Conservation (phyloP, 2,329 filamentous ascomycete species). For the Colletotrichum chrysophilum region DNA sequence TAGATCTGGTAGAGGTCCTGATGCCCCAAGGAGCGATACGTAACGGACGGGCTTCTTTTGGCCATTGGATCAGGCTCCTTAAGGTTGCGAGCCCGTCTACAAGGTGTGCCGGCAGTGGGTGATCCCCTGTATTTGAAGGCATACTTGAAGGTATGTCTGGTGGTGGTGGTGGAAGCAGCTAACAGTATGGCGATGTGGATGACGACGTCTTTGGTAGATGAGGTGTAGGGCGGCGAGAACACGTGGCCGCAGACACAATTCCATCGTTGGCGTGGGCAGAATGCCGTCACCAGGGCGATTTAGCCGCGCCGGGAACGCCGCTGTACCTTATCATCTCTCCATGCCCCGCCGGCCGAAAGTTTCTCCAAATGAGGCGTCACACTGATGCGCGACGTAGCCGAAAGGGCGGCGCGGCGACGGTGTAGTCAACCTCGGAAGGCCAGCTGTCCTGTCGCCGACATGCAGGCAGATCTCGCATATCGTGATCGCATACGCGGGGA, state of each 20-base stretch:
- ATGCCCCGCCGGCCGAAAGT: neutral
- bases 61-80: neutral
- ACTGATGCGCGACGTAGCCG: neutral
- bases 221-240: neutral
- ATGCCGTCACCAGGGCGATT: neutral
- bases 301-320: neutral
- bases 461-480: neutral
- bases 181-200: accelerated
- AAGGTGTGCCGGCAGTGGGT: too few relatives aligned
- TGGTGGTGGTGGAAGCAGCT: neutral
- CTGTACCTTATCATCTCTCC: neutral
- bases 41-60: neutral
- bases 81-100: too few relatives aligned
- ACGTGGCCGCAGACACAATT: neutral
- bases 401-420: neutral
- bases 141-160: accelerated
- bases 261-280: accelerated
- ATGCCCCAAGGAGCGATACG: accelerated
- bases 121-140: neutral
- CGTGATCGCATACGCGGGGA: neutral
- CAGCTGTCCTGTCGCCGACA: neutral
- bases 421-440: neutral
- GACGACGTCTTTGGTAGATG: neutral
- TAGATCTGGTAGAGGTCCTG: too few relatives aligned
- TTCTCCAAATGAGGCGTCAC: neutral